phyloP scores from a whole-genome alignment of 495 filamentous ascomycete species.

The Rostrohypoxylon terebratum region DNA sequence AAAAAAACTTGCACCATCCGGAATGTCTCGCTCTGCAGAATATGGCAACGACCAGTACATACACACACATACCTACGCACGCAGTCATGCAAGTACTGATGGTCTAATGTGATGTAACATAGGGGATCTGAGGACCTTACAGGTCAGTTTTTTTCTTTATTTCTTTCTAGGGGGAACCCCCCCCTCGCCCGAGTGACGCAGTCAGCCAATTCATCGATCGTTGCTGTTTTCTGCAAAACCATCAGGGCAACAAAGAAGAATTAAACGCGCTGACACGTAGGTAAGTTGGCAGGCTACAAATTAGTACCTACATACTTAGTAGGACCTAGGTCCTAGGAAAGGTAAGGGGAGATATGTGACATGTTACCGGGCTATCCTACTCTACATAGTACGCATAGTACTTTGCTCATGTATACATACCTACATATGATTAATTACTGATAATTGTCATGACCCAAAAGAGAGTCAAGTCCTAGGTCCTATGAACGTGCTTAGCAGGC shows the following conservation, averaged over 20 bases:
- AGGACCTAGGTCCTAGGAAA: neutral
- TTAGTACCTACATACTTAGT: too few relatives aligned
- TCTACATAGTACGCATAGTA: neutral
- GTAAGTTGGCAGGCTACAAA: neutral
- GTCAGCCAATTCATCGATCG: slow-evolving; percentile 47
- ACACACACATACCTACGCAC: too few relatives aligned
- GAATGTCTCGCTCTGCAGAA: slow-evolving; percentile 39
- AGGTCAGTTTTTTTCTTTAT: slow-evolving; percentile 34
- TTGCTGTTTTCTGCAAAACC: slow-evolving; percentile 33
- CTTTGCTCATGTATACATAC: neutral
- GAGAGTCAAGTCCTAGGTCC: too few relatives aligned
- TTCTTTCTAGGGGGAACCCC: slow-evolving; percentile 12
- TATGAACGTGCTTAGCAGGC: slow-evolving; percentile 6
- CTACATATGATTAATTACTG: slow-evolving; percentile 26
- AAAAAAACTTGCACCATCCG: slow-evolving; percentile 31
- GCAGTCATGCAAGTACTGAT: slow-evolving; percentile 12
- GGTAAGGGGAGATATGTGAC: slow-evolving; percentile 27
- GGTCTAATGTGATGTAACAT: slow-evolving; percentile 46
- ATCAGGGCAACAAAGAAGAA: slow-evolving; percentile 12
- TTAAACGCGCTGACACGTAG: slow-evolving; percentile 21
- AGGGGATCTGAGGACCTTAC: slow-evolving; percentile 33
- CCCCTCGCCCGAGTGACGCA: slow-evolving; percentile 46
- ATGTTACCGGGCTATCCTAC: slow-evolving; percentile 39
- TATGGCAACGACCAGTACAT: slow-evolving; percentile 31
- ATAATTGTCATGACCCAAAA: slow-evolving; percentile 19